These are phyloP conservation scores for Thermoascus crustaceus DNA, from an alignment of 2,329 filamentous ascomycete species.

Conservation along the genomic window DNA sequence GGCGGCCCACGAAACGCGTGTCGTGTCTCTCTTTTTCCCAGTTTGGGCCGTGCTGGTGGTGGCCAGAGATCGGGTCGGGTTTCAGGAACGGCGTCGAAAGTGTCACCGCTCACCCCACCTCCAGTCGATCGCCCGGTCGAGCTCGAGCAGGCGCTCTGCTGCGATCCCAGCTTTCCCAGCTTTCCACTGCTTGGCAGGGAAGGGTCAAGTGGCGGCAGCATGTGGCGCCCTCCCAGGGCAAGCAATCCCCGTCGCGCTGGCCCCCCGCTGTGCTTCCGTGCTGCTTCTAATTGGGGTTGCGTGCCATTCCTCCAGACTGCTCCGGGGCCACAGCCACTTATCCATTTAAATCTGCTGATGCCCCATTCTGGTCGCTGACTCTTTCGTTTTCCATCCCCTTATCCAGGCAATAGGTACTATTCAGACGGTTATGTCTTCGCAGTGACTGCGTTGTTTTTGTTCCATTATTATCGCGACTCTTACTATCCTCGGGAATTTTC, in stretches of 20 bases:
- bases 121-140: not conserved
- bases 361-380: not conserved
- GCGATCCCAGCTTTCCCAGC: too few species aligned
- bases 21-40: conserved; percentile 1
- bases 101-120: conserved; percentile 1
- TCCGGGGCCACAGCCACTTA: conserved; percentile 1
- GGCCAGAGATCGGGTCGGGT: not conserved
- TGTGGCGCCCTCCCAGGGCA: conserved; percentile 1
- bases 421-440: too few species aligned
- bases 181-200: not conserved
- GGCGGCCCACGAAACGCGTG: conserved; percentile 1
- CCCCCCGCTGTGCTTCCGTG: not conserved
- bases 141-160: not conserved
- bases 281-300: conserved; percentile 2
- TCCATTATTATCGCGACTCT: not conserved
- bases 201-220: too few species aligned
- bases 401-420: too few species aligned
- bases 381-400: too few species aligned
- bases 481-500: not conserved
- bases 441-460: not conserved
- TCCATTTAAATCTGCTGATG: conserved; percentile 1
- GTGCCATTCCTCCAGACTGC: conserved; percentile 1
- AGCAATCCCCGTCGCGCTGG: not conserved
- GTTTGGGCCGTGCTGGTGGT: conserved; percentile 1
- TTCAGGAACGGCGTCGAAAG: not conserved